Conservation (phyloP, 2,329 filamentous ascomycete species). For the Beauveria varroae region DNA sequence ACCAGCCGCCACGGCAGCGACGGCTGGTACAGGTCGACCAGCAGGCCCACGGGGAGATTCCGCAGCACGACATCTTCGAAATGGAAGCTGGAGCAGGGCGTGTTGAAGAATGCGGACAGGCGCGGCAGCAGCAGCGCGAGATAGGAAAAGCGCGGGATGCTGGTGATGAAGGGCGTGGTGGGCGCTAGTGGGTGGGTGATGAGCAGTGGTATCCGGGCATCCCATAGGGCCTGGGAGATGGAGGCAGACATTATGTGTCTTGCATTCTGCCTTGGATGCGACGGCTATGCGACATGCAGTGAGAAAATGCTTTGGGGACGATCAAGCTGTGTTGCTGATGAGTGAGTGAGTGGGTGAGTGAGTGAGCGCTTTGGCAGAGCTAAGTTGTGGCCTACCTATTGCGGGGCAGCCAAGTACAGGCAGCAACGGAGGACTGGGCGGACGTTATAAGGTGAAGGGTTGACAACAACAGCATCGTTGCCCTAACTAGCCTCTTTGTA, state of each 20-base stretch:
- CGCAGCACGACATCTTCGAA: conserved; percentile 47
- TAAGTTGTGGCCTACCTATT: too few species aligned
- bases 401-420: too few species aligned
- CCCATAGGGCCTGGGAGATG: conserved; percentile 45
- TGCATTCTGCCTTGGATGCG: neutral
- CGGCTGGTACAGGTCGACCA: conserved; percentile 51
- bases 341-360: neutral
- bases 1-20: conserved; percentile 46
- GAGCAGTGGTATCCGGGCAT: conserved; percentile 44
- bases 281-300: neutral
- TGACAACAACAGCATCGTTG: too few species aligned
- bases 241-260: conserved; percentile 16
- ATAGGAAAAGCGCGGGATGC: conserved; percentile 52
- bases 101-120: conserved; percentile 44
- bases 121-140: conserved; percentile 50
- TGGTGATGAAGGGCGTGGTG: conserved; percentile 43
- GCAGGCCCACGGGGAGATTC: conserved; percentile 45
- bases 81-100: conserved; percentile 51
- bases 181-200: conserved; percentile 44
- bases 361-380: neutral
- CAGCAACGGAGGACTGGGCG: too few species aligned
- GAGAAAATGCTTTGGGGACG: neutral
- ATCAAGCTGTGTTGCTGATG: neutral
- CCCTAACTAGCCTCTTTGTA: too few species aligned
- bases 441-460: too few species aligned